These are phyloP conservation scores for Grosmannia huntii DNA, from an alignment of 2,329 filamentous ascomycete genomes.

Conservation along the genomic window DNA sequence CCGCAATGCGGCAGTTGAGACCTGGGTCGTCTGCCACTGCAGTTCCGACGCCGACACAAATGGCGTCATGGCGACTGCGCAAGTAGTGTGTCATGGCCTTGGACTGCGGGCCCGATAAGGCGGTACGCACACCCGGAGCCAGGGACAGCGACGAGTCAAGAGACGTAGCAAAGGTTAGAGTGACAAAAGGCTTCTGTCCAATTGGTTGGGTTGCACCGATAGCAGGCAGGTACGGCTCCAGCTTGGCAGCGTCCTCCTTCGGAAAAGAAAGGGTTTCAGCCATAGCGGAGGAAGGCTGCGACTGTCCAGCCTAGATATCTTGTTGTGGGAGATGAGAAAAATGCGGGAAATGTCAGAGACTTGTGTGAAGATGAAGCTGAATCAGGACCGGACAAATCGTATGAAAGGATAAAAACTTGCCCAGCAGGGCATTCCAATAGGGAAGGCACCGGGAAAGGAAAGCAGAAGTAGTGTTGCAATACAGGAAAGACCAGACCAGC, in stretches of 20 bases:
- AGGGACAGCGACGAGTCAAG: constrained; percentile 72
- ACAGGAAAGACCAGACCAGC: not conserved
- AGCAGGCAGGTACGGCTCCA: constrained; percentile 14
- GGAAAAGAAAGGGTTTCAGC: constrained; percentile 13
- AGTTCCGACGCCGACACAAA: constrained; percentile 75
- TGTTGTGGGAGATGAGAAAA: not conserved
- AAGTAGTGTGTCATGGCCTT: constrained; percentile 93
- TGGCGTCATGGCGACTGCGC: constrained; percentile 69
- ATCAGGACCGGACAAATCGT: not conserved
- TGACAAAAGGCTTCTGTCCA: constrained; percentile 39
- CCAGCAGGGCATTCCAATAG: not conserved
- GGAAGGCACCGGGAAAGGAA: not conserved
- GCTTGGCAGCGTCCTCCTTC: constrained; percentile 11
- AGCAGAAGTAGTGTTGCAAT: not conserved
- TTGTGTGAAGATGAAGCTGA: not conserved
- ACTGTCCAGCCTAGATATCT: not conserved
- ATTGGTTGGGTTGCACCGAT: not conserved
- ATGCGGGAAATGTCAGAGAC: not conserved
- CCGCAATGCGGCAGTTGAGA: constrained; percentile 64
- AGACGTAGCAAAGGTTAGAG: constrained; percentile 81
- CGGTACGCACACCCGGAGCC: constrained; percentile 66
- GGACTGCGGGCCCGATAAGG: constrained; percentile 67
- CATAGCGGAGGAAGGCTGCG: constrained; percentile 2
- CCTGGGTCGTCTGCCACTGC: constrained; percentile 74
- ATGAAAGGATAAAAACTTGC: not conserved